Conservation (phyloP, 345 rosid species). For the Angophora floribunda region DNA sequence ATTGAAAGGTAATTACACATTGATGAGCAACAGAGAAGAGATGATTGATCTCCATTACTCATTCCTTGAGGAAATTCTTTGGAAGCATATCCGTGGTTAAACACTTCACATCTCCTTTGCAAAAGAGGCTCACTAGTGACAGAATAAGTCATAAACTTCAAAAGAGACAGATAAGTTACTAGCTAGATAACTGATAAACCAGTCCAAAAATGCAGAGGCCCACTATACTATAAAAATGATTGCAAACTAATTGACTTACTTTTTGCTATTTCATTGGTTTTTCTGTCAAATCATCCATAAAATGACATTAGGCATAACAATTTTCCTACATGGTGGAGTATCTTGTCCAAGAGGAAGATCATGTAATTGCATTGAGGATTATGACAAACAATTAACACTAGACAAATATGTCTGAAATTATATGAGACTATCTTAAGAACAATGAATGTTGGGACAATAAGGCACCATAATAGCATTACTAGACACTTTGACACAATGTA, state of each 20-base stretch:
- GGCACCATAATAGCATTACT: neutral
- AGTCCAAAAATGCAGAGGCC: neutral
- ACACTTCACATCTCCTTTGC: neutral
- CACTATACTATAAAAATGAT: neutral
- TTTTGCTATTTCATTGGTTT: neutral
- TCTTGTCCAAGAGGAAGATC: neutral
- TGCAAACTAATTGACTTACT: neutral
- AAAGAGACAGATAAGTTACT: neutral
- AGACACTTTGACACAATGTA: neutral
- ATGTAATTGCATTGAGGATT: neutral
- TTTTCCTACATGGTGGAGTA: neutral
- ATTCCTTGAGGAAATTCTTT: neutral
- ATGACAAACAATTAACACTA: neutral
- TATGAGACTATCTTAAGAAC: neutral
- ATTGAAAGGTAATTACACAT: neutral
- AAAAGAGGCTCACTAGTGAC: neutral
- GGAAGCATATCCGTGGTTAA: neutral
- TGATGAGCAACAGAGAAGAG: neutral
- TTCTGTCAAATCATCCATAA: neutral
- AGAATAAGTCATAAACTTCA: neutral
- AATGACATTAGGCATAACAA: neutral
- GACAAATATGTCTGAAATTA: neutral
- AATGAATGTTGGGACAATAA: neutral
- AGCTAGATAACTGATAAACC: neutral
- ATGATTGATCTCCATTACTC: neutral